phyloP scores from a whole-genome alignment of 2,329 filamentous ascomycete species.

The Geoglossum cookeanum region DNA sequence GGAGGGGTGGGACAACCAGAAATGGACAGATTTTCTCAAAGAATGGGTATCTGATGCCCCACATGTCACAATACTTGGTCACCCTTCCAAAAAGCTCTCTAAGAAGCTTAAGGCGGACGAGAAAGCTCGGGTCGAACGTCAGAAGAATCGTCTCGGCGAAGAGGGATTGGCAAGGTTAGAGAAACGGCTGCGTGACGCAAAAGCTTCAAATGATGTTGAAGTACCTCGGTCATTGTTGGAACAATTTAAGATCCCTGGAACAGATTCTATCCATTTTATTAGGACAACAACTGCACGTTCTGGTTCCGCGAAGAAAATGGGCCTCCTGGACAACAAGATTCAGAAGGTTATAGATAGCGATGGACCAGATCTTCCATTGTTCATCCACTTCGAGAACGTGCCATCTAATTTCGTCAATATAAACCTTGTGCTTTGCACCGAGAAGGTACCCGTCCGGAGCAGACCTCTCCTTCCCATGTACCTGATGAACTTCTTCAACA shows the following conservation, averaged over 20 bases:
- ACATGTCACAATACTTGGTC: slow-evolving; percentile 74
- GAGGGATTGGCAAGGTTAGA: slow-evolving; percentile 60
- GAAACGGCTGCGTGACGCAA: slow-evolving; percentile 61
- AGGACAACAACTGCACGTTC: slow-evolving; percentile 68
- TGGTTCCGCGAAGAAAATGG: slow-evolving; percentile 55
- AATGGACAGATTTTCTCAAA: slow-evolving; percentile 69
- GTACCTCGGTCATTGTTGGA: slow-evolving; percentile 72
- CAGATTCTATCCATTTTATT: slow-evolving; percentile 90
- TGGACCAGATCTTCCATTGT: slow-evolving; percentile 47
- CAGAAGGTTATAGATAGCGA: slow-evolving; percentile 61
- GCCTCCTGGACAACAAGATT: slow-evolving; percentile 44
- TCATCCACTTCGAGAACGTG: slow-evolving; percentile 94
- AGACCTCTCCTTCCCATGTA: slow-evolving; percentile 75
- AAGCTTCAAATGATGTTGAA: slow-evolving; percentile 70
- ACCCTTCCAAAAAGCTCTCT: slow-evolving; percentile 63
- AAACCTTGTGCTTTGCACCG: slow-evolving; percentile 61
- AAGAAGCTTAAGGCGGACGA: slow-evolving; percentile 69
- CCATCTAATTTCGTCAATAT: slow-evolving; percentile 84
- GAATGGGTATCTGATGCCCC: slow-evolving; percentile 73
- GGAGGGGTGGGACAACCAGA: slow-evolving; percentile 58
- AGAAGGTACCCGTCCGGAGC: slow-evolving; percentile 55
- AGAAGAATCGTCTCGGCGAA: slow-evolving; percentile 62
- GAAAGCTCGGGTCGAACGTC: slow-evolving; percentile 54
- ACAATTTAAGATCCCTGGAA: slow-evolving; percentile 61
- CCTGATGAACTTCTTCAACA: slow-evolving; percentile 84